A percentile compares a stretch with the other conserved stretches of the same genome.
Evolutionary conservation across 495 filamentous ascomycete genomes (phyloP).

Genomic region (Daldinia loculata): DNA sequence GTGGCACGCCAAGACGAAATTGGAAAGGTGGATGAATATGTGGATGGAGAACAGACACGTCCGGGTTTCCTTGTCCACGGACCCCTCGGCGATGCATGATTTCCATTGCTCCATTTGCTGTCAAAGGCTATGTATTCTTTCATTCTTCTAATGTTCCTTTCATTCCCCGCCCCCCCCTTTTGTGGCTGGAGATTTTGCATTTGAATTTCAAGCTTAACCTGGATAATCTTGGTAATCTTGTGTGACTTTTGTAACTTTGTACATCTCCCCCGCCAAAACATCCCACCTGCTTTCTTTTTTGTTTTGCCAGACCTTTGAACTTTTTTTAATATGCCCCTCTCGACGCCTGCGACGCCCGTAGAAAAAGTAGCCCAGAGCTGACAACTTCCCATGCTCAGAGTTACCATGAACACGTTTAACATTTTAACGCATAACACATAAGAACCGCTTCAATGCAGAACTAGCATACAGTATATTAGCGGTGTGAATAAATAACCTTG

Average conservation of each 20-base stretch:
- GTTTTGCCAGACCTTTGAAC: background rate
- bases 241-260: slow-evolving; percentile 1
- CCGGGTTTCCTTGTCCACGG: slow-evolving; percentile 32
- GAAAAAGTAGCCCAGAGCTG: background rate
- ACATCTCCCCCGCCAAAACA: slow-evolving; percentile 31
- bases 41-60: slow-evolving; percentile 33
- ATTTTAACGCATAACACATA: slow-evolving; percentile 19
- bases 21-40: slow-evolving; percentile 37
- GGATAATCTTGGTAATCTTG: slow-evolving; percentile 3
- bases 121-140: slow-evolving; percentile 29
- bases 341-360: background rate
- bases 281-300: slow-evolving; percentile 21
- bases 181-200: slow-evolving; percentile 36
- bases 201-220: slow-evolving; percentile 17
- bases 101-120: background rate
- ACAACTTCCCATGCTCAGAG: background rate
- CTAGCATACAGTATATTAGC: slow-evolving; percentile 31
- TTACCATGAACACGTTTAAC: slow-evolving; percentile 2
- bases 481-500: slow-evolving; percentile 35
- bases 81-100: slow-evolving; percentile 27
- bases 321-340: slow-evolving; percentile 21
- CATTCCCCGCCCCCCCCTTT: slow-evolving; percentile 37
- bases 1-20: slow-evolving; percentile 41
- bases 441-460: slow-evolving; percentile 29
- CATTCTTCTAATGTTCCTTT: slow-evolving; percentile 31